Base-by-base conservation (phyloP, 2,329 filamentous ascomycete species). In the Fusarium buharicum region DNA sequence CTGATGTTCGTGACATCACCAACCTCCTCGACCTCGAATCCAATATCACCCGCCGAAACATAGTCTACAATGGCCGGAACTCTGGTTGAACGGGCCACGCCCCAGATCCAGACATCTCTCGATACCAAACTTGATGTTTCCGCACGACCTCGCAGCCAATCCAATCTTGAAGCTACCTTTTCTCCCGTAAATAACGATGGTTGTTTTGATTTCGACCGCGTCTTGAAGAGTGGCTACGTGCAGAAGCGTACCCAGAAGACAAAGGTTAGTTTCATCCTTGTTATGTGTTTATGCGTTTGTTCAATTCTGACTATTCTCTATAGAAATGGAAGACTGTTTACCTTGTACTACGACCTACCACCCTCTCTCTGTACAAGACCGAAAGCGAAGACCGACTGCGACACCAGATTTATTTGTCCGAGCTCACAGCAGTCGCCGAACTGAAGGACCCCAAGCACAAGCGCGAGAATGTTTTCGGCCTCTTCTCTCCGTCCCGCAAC, bases 171-270 rank as follows among this genome's bases (percentile, higher is more conserved):
- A 64, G 82, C 88, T 17, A 82, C 88, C 14, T 88, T 92, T 72
- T 95, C 92, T 27, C 92, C 93, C 5, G 92, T 98, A 64, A 96
- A 94, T 73, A 90, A 96, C 76, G 93, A 96, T 76, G 95, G 95
- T 62, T 95, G 92, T 76, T 99, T 97, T 75, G 93, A 95, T 72
- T 96, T 96, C 72, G 95, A 99, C 76, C 89, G 93, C 46, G 91
- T 98, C 51, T 85, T 98, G 75, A 98, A 96, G 79, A 88, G 90
- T 54, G 93, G 94, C 56, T 90, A 90, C 67, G 88, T 97, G 34
- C 85, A 90, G 72, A 96, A 96, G 78, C 87, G 94, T 67, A 96
- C 93, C 16, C 90, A 93, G 70, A 97, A 94, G 81, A 98, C 94
- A 58, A 97, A 96, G 88, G 92, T 93, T 76, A 52, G 75, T 62